Conservation (phyloP, 2,329 filamentous ascomycete genomes). For the Beauveria pseudobassiana region DNA sequence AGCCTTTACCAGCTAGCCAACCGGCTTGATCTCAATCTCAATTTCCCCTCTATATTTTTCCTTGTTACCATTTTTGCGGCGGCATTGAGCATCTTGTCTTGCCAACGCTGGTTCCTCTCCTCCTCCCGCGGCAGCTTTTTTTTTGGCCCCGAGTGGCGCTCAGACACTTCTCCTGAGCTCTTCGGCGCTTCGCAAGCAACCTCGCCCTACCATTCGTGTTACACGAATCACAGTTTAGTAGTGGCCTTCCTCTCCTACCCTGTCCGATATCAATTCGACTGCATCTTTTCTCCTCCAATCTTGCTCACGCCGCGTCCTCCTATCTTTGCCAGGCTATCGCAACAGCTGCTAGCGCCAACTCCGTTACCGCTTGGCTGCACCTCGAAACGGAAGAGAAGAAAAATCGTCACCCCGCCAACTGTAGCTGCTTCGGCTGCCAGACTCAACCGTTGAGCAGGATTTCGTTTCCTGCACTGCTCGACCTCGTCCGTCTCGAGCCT, state of each 20-base stretch:
- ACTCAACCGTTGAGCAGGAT: background rate
- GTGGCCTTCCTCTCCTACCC: background rate
- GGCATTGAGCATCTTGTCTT: background rate
- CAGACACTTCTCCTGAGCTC: constrained; percentile 11
- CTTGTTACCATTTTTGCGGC: background rate
- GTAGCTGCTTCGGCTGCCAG: background rate
- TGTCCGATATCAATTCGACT: background rate
- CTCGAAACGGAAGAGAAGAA: background rate
- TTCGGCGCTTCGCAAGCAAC: background rate
- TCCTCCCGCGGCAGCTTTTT: background rate
- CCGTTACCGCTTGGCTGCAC: constrained; percentile 4
- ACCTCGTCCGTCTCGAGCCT: background rate
- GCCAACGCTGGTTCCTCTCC: background rate
- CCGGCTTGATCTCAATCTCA: background rate
- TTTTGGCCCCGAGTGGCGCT: background rate
- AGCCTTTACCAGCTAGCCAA: background rate
- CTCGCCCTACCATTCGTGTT: background rate
- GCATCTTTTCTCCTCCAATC: background rate
- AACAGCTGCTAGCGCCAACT: background rate
- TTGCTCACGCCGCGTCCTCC: background rate
- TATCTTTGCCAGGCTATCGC: background rate
- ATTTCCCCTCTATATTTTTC: background rate
- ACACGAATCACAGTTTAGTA: background rate
- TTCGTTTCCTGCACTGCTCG: background rate
- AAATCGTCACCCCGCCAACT: constrained; percentile 4